Base-by-base conservation (phyloP, 1,284 basidiomycete species). In the Exsudoporus floridanus region DNA sequence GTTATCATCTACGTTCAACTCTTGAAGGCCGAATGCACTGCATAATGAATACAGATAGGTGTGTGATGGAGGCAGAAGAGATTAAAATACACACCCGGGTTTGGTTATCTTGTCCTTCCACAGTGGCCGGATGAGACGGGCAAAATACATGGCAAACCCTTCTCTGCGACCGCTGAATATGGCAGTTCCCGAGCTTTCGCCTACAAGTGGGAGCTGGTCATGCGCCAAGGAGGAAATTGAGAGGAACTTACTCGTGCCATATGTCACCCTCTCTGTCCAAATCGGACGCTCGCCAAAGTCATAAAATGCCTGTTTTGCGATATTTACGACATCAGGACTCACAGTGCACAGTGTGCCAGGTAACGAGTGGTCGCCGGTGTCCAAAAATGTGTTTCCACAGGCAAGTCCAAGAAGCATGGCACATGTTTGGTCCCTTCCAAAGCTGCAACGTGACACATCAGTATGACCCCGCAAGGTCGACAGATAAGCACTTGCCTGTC, bases 151-250 rank as follows among this genome's bases (percentile, higher is more conserved):
- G 0, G 89, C 90, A 36, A 98, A 77, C 1, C 93, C 96, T 71
- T 98, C 93, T 60, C 94, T 83, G 46, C 94, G 82, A 35, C 92
- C 90, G 61, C 92, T 94, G 70, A 90, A 95, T 45, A 83, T 81
- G 19, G 92, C 81, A 43, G 81, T 86, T 31, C 88, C 88, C 48
- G 86, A 82, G 53, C 77, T 80, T 57, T 88, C 88, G 38, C 80
- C 85, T 83, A 55, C 45, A 42, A 37, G 54, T 46, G 44, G 14
- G 39, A 18, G 44, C 6, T 54, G 31, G 34, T 50, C 35, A 46
- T n/a, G 4, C 10, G 39, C 30, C 34, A 8, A 18, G 50, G 25
- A 49, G 25, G 28, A 41, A 57, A 55, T 63, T 46, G 9, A 43
- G 71, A 45, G 8, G 21, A 73, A 70, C 68, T 74, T 74, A 70